These are phyloP conservation scores for Penicillium ucsense DNA, from an alignment of 495 filamentous ascomycete species.

Conservation along the genomic window DNA sequence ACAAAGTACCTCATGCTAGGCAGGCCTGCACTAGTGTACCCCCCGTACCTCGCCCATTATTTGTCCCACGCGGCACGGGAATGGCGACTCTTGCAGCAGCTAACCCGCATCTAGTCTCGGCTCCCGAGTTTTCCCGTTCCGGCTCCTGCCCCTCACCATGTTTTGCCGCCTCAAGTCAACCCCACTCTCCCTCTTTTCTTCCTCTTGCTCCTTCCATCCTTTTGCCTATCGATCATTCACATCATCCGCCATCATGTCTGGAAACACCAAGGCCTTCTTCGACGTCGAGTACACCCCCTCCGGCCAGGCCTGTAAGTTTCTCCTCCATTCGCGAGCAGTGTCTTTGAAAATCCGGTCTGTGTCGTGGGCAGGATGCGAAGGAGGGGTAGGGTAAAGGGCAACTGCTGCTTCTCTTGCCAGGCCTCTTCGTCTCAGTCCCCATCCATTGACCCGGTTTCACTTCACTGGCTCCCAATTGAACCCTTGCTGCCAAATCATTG, in stretches of 20 bases:
- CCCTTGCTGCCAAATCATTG: neutral
- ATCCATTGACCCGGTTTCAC: neutral
- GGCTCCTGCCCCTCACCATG: slow-evolving; percentile 40
- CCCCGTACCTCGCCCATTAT: slow-evolving; percentile 1
- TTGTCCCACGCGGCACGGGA: slow-evolving; percentile 5
- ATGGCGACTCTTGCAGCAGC: slow-evolving; percentile 10
- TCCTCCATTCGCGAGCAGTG: neutral
- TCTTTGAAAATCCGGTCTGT: too few species aligned
- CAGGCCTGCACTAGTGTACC: neutral
- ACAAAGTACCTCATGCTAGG: neutral
- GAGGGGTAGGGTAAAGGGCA: too few species aligned
- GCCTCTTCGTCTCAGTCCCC: neutral
- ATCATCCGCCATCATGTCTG: slow-evolving; percentile 53
- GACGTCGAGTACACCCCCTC: slow-evolving; percentile 50
- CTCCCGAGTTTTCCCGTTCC: slow-evolving; percentile 21
- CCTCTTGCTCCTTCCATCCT: slow-evolving; percentile 35
- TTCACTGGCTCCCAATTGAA: neutral
- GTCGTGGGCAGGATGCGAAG: too few species aligned
- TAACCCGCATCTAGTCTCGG: slow-evolving; percentile 19
- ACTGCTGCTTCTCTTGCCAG: too few species aligned
- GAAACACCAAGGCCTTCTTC: slow-evolving; percentile 52
- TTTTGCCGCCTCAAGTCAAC: slow-evolving; percentile 42
- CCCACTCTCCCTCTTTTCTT: slow-evolving; percentile 41
- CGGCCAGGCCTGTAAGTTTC: slow-evolving; percentile 50
- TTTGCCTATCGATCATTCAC: slow-evolving; percentile 49